Evolutionary conservation across 345 rosid genomes (phyloP), one percentile per base, ranked within the genome.

Genomic region (Euphorbia tirucalli): DNA sequence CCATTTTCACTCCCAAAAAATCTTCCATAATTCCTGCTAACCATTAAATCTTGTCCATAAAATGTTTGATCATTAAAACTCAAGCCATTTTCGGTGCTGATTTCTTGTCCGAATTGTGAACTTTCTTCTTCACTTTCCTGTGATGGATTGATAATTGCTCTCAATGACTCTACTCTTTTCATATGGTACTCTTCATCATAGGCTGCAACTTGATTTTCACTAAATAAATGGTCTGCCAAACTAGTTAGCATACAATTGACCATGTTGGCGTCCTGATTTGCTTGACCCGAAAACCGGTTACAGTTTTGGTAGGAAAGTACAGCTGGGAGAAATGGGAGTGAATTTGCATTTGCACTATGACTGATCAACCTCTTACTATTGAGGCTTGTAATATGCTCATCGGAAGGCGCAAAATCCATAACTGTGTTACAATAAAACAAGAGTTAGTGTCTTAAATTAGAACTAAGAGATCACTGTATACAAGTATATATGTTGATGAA

Each of bases 361-460:
- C n/a, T 31, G 66, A 28, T 66, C 77, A 35, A 2, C 24, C 31
- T 41, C 65, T n/a, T n/a, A n/a, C n/a, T n/a, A 5, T 37, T 48
- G 73, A 13, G 27, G 67, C 63, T 52, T 5, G 52, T 13, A 7
- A 37, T 13, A 11, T 27, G 68, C 25, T 54, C 78, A 55, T 68
- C 71, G 74, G 71, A 56, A 71, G 2, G 61, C 59, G 63, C 69
- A 74, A 75, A 49, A 37, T 74, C 77, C 73, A 76, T 71, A 24
- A 83, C 73, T 80, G 66, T 32, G 74, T 74, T 68, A 49, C 50
- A 61, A 24, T 22, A 25, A 71, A 63, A 74, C 11, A 64, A 35
- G 52, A 61, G 75, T 57, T 50, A 67, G 69, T 72, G 46, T 71
- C 32, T 1, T 28, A 11, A 60, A 4, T 3, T 16, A 16, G 22